Percentiles rank a stretch among this genome's conserved stretches.
Evolutionary conservation across 345 rosid genomes (phyloP).

Genomic region (Eucalyptus victrix): DNA sequence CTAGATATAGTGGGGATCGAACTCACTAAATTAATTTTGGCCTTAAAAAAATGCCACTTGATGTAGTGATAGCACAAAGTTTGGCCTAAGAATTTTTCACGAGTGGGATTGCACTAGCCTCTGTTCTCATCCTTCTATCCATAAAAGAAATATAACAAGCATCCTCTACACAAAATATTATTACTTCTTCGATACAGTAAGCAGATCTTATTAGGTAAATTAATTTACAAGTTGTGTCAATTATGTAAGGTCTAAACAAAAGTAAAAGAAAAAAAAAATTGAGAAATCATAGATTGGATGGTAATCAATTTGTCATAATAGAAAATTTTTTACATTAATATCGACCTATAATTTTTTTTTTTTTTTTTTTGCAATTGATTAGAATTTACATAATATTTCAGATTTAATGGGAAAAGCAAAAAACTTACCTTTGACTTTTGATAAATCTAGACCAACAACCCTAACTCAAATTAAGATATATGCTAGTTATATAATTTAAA

Average conservation of each 20-base stretch:
- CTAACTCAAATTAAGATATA: neutral
- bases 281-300: neutral
- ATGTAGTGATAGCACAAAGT: no score
- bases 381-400: neutral
- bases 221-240: neutral
- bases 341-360: neutral
- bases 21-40: no score
- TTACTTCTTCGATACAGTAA: neutral
- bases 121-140: neutral
- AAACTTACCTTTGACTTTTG: neutral
- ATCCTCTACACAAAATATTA: neutral
- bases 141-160: neutral
- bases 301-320: neutral
- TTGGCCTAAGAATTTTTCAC: no score
- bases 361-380: neutral
- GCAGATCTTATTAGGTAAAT: neutral
- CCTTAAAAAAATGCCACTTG: no score
- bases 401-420: neutral
- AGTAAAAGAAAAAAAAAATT: neutral
- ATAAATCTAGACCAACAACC: neutral
- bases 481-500: neutral
- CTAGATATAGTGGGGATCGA: no score
- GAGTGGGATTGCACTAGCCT: neutral
- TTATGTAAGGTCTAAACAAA: neutral
- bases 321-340: neutral